Conservation (phyloP, 208 protist genomes). For the Leishmania tarentolae region DNA sequence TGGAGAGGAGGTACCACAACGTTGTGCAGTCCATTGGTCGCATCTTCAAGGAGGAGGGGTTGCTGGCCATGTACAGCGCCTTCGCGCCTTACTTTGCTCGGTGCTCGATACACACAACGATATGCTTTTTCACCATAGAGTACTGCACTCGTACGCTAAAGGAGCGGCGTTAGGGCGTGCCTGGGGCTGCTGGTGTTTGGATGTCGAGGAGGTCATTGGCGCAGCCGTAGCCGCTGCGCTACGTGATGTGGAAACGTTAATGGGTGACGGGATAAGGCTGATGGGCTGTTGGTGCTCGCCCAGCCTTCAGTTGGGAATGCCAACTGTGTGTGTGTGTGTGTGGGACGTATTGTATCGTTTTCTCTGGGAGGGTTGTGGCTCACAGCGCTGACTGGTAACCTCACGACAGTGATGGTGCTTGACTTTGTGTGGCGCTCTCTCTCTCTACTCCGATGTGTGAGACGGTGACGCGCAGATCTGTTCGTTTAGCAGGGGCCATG, state of each 20-base stretch:
- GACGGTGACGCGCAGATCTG: too few relatives aligned
- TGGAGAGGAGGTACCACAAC: constrained; percentile 69
- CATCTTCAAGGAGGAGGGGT: constrained; percentile 78
- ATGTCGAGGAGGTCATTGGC: not conserved
- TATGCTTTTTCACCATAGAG: constrained; percentile 92
- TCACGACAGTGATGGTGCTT: too few relatives aligned
- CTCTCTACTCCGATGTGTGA: too few relatives aligned
- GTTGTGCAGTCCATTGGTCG: constrained; percentile 79
- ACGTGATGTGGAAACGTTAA: not conserved
- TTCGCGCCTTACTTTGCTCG: constrained; percentile 91
- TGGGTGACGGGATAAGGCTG: too few relatives aligned
- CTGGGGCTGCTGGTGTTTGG: not conserved
- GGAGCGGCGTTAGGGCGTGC: not conserved
- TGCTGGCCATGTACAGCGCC: constrained; percentile 79
- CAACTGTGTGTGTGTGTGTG: too few relatives aligned
- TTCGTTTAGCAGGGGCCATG: too few relatives aligned
- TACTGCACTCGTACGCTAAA: constrained; percentile 55
- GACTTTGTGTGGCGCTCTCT: too few relatives aligned
- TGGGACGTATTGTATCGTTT: too few relatives aligned
- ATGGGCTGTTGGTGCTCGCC: too few relatives aligned
- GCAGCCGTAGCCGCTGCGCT: not conserved
- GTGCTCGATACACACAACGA: constrained; percentile 87
- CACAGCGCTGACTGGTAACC: too few relatives aligned
- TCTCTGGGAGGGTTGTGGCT: too few relatives aligned
- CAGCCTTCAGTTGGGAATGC: accelerated